phyloP scores from a whole-genome alignment of 768 basidiomycete species.

The Lentinula detonsa region DNA sequence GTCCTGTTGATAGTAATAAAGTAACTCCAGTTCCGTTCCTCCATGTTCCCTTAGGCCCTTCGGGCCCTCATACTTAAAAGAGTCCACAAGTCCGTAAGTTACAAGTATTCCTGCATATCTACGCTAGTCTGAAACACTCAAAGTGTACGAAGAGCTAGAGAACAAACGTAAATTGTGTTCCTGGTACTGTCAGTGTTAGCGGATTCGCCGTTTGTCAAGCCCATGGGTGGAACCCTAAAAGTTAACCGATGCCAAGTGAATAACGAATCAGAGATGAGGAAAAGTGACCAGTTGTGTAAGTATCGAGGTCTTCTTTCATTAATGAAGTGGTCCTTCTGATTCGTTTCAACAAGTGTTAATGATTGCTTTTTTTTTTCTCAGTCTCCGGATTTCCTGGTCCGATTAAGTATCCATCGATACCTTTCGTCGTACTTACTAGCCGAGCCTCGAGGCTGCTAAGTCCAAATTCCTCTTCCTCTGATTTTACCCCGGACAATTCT shows the following conservation, averaged over 20 bases:
- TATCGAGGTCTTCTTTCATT: neutral
- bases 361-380: neutral
- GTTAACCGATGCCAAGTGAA: neutral
- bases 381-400: neutral
- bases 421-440: neutral
- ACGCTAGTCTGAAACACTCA: too few species aligned
- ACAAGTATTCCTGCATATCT: too few species aligned
- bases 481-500: neutral
- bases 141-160: too few species aligned
- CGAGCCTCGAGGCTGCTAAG: neutral
- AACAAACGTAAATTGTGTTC: neutral
- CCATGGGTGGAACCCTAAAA: neutral
- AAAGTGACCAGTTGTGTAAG: neutral
- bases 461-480: neutral
- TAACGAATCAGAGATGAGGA: neutral
- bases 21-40: too few species aligned
- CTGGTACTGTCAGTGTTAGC: neutral
- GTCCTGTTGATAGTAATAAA: too few species aligned
- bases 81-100: too few species aligned
- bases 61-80: too few species aligned
- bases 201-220: neutral
- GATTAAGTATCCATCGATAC: neutral
- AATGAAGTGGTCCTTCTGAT: neutral
- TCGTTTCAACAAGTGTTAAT: neutral
- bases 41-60: too few species aligned